Evolutionary conservation across 1,284 basidiomycete genomes (phyloP).

Genomic region (Moniliophthora roreri): DNA sequence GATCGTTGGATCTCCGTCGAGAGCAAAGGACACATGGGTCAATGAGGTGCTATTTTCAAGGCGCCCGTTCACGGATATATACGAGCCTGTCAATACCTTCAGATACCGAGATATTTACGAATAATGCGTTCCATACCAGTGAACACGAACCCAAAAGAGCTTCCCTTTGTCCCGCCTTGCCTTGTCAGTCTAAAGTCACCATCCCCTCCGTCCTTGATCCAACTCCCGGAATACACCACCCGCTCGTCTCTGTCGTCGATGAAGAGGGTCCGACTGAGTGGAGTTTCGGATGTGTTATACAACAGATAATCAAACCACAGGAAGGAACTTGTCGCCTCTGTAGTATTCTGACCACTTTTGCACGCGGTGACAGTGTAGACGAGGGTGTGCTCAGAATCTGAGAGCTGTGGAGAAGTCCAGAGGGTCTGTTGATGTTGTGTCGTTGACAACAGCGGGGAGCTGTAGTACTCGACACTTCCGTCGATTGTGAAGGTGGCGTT

Average conservation of each 20-base stretch:
- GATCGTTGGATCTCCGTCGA: constrained; percentile 19
- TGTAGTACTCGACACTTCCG: constrained; percentile 15
- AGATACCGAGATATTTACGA: background rate
- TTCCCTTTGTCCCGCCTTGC: constrained; percentile 18
- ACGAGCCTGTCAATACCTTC: constrained; percentile 16
- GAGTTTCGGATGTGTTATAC: constrained; percentile 19
- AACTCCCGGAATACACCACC: constrained; percentile 20
- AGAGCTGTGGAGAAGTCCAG: constrained; percentile 19
- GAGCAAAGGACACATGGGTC: constrained; percentile 19
- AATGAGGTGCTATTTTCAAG: constrained; percentile 17
- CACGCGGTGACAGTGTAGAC: constrained; percentile 22
- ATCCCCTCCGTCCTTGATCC: constrained; percentile 16
- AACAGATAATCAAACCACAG: constrained; percentile 26
- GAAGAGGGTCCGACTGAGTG: constrained; percentile 18
- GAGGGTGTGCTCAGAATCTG: constrained; percentile 22
- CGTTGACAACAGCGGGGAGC: constrained; percentile 13
- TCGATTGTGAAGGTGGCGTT: constrained; percentile 23
- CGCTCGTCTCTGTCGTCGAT: constrained; percentile 21
- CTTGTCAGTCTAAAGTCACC: constrained; percentile 21
- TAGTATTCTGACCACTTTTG: background rate
- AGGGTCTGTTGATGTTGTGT: constrained; percentile 20
- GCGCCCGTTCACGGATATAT: constrained; percentile 21
- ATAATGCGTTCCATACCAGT: constrained; percentile 14
- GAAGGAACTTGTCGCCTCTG: constrained; percentile 7
- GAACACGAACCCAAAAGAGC: constrained; percentile 21